These are phyloP conservation scores for Kodamaea suecica DNA, from an alignment of 1,139 yeast species.

Conservation along the genomic window DNA sequence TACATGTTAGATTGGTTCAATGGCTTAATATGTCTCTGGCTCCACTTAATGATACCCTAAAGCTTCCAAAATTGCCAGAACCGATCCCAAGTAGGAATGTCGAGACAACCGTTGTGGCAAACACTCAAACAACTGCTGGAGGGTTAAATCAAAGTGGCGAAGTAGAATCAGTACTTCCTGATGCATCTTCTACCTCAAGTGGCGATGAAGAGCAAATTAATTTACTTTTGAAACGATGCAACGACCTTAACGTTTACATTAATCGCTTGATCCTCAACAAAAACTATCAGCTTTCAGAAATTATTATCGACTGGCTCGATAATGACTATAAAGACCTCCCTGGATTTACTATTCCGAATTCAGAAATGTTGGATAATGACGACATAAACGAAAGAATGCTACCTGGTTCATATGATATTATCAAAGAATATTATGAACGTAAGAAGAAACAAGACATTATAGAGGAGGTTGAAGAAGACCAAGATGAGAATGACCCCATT, in stretches of 20 bases:
- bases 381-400: slow-evolving; percentile 15
- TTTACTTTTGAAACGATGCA: slow-evolving; percentile 28
- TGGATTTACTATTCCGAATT: slow-evolving; percentile 17
- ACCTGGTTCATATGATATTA: slow-evolving; percentile 17
- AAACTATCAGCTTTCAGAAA: slow-evolving; percentile 25
- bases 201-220: slow-evolving; percentile 15
- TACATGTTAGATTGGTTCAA: slow-evolving; percentile 29
- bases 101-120: slow-evolving; percentile 9
- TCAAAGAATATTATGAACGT: slow-evolving; percentile 12
- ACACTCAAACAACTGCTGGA: slow-evolving; percentile 2
- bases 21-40: slow-evolving; percentile 18
- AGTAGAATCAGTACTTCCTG: background rate
- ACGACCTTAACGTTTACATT: slow-evolving; percentile 35
- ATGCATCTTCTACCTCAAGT: background rate
- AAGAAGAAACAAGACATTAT: slow-evolving; percentile 6
- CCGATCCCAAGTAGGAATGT: slow-evolving; percentile 35
- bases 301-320: slow-evolving; percentile 35
- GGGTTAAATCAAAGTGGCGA: background rate
- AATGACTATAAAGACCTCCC: slow-evolving; percentile 20
- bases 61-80: slow-evolving; percentile 42
- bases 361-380: slow-evolving; percentile 11
- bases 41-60: slow-evolving; percentile 15
- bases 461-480: slow-evolving; percentile 10
- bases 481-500: slow-evolving; percentile 6
- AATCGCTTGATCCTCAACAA: slow-evolving; percentile 26